Percentiles rank a stretch among this genome's conserved stretches.
These are phyloP conservation scores for Lippia alba DNA, from an alignment of 305 asterid species.

Conservation along the genomic window DNA sequence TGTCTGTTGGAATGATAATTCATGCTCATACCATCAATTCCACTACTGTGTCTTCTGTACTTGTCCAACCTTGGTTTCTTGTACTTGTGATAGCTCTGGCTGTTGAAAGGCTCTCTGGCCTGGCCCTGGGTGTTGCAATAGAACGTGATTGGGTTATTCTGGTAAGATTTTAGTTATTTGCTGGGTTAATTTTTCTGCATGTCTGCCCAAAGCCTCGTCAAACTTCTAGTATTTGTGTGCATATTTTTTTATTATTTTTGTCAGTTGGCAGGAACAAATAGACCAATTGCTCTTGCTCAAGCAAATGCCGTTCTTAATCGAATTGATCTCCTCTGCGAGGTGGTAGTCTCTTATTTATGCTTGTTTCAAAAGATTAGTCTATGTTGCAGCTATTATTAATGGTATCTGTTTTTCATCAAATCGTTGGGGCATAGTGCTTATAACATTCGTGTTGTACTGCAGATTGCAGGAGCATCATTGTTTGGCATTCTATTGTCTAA, in stretches of 20 bases:
- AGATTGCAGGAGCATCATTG: slow-evolving; percentile 92
- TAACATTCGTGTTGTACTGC: slow-evolving; percentile 38
- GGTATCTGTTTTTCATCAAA: slow-evolving; percentile 16
- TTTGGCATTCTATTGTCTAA: slow-evolving; percentile 84
- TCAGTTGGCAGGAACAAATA: slow-evolving; percentile 89
- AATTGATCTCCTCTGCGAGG: slow-evolving; percentile 93
- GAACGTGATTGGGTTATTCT: slow-evolving; percentile 99
- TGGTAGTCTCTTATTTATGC: slow-evolving; percentile 40
- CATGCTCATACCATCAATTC: slow-evolving; percentile 65
- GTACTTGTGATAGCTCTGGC: slow-evolving; percentile 82
- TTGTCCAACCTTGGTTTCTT: slow-evolving; percentile 85
- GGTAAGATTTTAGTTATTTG: slow-evolving; percentile 50
- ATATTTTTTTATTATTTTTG: slow-evolving; percentile 24
- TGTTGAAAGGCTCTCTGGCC: slow-evolving; percentile 86
- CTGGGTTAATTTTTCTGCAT: slow-evolving; percentile 9
- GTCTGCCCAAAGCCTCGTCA: neutral
- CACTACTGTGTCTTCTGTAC: slow-evolving; percentile 55
- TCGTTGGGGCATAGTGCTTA: slow-evolving; percentile 9
- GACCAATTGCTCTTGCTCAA: slow-evolving; percentile 94
- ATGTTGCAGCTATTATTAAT: slow-evolving; percentile 2
- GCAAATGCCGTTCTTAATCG: slow-evolving; percentile 90
- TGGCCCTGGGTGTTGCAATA: slow-evolving; percentile 93
- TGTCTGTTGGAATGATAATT: slow-evolving; percentile 85
- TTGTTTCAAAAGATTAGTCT: slow-evolving; percentile 4
- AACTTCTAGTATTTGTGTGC: slow-evolving; percentile 3